These are phyloP conservation scores for Akanthomyces muscarius DNA, from an alignment of 2,329 filamentous ascomycete species.

Conservation along the genomic window DNA sequence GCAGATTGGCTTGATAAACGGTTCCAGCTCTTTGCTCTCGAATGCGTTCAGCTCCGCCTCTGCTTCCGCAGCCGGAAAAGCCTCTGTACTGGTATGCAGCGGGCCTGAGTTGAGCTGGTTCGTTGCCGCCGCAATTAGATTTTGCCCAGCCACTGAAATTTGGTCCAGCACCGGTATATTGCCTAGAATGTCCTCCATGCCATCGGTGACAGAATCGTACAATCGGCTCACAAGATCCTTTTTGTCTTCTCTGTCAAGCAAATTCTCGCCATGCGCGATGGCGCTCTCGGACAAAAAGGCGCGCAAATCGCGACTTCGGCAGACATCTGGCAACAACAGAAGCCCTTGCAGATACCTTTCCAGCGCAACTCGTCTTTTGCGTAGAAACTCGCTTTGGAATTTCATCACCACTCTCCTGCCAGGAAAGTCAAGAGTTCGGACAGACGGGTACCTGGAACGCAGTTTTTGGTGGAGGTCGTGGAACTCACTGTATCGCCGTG, in stretches of 20 bases:
- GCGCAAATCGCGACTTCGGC: conserved; percentile 84
- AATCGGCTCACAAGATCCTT: conserved; percentile 89
- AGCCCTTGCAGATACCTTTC: conserved; percentile 78
- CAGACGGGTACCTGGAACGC: conserved; percentile 77
- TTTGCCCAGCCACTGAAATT: conserved; percentile 87
- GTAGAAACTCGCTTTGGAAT: conserved; percentile 89
- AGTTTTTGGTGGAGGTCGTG: conserved; percentile 91
- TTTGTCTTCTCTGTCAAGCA: conserved; percentile 59
- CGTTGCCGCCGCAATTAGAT: conserved; percentile 73
- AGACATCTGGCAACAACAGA: conserved; percentile 84
- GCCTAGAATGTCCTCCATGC: conserved; percentile 95
- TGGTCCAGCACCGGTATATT: conserved; percentile 96
- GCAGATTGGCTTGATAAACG: conserved; percentile 97
- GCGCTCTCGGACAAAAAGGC: conserved; percentile 90
- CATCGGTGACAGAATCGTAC: conserved; percentile 95
- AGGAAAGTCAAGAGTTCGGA: conserved; percentile 87
- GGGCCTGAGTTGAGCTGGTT: conserved; percentile 57
- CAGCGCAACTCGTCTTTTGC: conserved; percentile 78
- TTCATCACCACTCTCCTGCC: conserved; percentile 92
- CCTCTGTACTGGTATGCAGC: conserved; percentile 49
- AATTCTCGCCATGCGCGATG: conserved; percentile 58
- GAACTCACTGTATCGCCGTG: conserved; percentile 94
- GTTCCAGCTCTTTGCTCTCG: conserved; percentile 82
- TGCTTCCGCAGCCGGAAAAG: conserved; percentile 63
- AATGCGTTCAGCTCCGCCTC: conserved; percentile 93